Evolutionary conservation across 768 basidiomycete genomes (phyloP).

Genomic region (Naematelia aurantialba): DNA sequence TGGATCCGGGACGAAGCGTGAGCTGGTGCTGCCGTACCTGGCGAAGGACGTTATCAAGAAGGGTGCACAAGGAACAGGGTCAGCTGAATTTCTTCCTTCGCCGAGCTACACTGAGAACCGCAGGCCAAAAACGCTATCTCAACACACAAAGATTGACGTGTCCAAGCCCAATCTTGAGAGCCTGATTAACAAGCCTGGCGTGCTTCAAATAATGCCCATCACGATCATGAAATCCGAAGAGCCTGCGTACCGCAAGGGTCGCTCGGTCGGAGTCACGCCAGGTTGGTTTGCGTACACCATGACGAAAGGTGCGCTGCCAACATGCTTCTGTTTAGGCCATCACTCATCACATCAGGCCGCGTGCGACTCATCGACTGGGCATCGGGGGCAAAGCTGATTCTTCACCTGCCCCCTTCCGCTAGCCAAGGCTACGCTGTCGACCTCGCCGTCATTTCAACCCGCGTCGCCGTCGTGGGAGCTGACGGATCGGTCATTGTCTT

Average conservation of each 20-base stretch:
- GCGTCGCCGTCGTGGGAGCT: constrained; percentile 25
- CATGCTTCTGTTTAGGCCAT: neutral
- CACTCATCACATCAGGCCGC: constrained; percentile 20
- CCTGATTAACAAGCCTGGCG: constrained; percentile 16
- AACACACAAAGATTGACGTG: constrained; percentile 27
- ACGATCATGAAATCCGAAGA: constrained; percentile 24
- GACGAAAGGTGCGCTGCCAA: constrained; percentile 23
- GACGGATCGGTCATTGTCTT: constrained; percentile 23
- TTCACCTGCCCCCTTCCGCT: constrained; percentile 14
- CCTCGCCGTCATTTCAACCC: constrained; percentile 25
- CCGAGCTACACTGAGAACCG: neutral
- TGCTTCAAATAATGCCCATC: constrained; percentile 25
- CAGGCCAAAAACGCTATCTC: constrained; percentile 18
- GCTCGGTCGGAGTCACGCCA: constrained; percentile 28
- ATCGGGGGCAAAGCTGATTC: constrained; percentile 25
- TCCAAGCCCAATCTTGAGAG: constrained; percentile 26
- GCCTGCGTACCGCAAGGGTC: constrained; percentile 15
- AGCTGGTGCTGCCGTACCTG: constrained; percentile 2
- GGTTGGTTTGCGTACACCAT: constrained; percentile 35
- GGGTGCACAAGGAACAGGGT: constrained; percentile 25
- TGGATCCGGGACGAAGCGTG: neutral
- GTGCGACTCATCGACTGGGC: constrained; percentile 31
- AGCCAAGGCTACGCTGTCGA: constrained; percentile 24
- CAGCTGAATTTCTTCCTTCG: constrained; percentile 2
- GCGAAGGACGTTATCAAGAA: constrained; percentile 10